A percentile compares a stretch with the other conserved stretches of the same genome.
Evolutionary conservation across 768 basidiomycete species (phyloP).

Genomic region (Kwoniella sp.): DNA sequence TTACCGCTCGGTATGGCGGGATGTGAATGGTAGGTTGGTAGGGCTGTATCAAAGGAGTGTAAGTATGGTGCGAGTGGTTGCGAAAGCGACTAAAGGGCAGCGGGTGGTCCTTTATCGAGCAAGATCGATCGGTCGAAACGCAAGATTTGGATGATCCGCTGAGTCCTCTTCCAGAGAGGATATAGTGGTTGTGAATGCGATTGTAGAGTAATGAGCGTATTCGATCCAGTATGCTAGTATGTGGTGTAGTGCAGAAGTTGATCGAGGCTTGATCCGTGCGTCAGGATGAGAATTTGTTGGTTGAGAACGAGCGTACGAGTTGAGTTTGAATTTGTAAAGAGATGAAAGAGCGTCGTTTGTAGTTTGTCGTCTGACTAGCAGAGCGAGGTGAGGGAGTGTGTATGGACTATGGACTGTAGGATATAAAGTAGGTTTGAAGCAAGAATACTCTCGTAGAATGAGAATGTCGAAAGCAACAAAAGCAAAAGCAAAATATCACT

Average conservation of each 20-base stretch:
- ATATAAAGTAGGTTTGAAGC: not conserved
- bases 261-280: not conserved
- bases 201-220: not conserved
- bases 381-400: not conserved
- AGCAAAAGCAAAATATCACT: too few relatives aligned
- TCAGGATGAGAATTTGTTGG: not conserved
- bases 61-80: not conserved
- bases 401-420: too few relatives aligned
- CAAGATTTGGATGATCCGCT: too few relatives aligned
- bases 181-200: too few relatives aligned
- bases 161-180: not conserved
- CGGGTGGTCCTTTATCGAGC: too few relatives aligned
- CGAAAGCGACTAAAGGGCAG: too few relatives aligned
- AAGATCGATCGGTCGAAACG: too few relatives aligned
- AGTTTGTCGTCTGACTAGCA: not conserved
- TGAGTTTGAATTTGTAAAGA: not conserved
- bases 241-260: not conserved
- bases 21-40: not conserved
- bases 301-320: not conserved
- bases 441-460: too few relatives aligned
- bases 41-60: not conserved
- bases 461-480: too few relatives aligned
- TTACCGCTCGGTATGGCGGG: not conserved
- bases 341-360: not conserved
- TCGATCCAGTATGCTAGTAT: not conserved